Base-by-base conservation (phyloP, 1,139 yeast genomes). In the Diutina mesorugosa region DNA sequence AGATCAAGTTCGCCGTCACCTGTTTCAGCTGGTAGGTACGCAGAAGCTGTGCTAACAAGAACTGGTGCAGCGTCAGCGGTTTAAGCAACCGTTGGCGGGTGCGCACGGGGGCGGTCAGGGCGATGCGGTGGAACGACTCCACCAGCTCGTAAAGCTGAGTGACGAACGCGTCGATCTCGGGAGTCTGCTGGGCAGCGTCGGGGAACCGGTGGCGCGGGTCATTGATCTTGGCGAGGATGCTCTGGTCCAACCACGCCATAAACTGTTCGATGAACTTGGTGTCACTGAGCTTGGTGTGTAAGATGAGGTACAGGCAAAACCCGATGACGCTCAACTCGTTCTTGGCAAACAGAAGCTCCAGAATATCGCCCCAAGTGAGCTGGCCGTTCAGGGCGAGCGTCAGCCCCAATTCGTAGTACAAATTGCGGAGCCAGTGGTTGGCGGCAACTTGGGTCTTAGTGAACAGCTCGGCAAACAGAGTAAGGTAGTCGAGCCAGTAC, bases 21-120 rank as follows among this genome's bases (percentile, higher is more conserved):
- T 65, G 60, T 58, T 69, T 70, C 60, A 76, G 72, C 58, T 75
- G 80, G 59, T 71, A 76, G 0, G 79, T 71, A 56, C 69, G 71
- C 47, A 67, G 65, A 3, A 72, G 65, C 48, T 69, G 65, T 56
- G 65, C 66, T 55, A 75, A 63, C 55, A 76, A 66, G 59, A 67
- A 72, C 56, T 65, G 67, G 57, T 74, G 74, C 29, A 73, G 65
- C 29, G 69, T 62, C 4, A 66, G 62, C 0, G 72, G 70, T 54
- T 65, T 66, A 54, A 72, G 59, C 45, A 72, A 59, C 45, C 21
- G 32, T 18, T 50, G 53, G 4, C 60, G 57, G 38, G 62, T 60
- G 48, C 63, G 63, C 57, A 61, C 62, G 1, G 69, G 67, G 12
- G 69, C 65, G 48, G 65, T 65, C n/a, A 47, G 10, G 46, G 62